Evolutionary conservation across 768 basidiomycete species (phyloP), one percentile per base, ranked within the genome.

Genomic region (Suillus plorans): DNA sequence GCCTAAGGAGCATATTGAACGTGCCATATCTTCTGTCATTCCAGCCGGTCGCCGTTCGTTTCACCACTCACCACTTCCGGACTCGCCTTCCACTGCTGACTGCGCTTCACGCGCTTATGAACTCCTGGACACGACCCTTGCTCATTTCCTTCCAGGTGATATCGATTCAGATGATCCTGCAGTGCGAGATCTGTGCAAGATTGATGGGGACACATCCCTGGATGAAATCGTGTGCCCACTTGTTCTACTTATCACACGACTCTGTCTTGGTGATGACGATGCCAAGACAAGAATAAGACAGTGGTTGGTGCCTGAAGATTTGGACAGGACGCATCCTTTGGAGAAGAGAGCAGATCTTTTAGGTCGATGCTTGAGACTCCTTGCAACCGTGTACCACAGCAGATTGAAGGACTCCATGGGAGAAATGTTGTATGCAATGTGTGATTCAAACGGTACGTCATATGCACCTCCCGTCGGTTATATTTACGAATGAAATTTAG

Each of bases 351-450:
- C 85, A 16, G 89, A 92, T 71, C 75, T 91, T 9, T 79, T 98
- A 3, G 97, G 97, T 0, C 81, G 91, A 59, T 87, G 91, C 70
- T 75, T 98, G 37, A 85, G 95, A 20, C 79, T 98, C 25, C 81
- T 99, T 63, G 79, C 82, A 2, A 87, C 88, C 65, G 84, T 95
- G 2, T 90, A 92, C 69, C 89, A 96, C 69, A 72, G 82, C 1
- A 82, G 89, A 52, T 76, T 93, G 66, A 92, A 94, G 71, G 86
- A 87, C 69, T 81, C 90, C 16, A 84, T 90, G 4, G 96, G 96
- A 12, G 95, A 98, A 78, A 81, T 99, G 82, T 77, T 99, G 20
- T 99, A 84, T 75, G 87, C 89, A 0, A 82, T 95, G 70, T 92
- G 91, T 68, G 90, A 93, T 67, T 88, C 86, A 2, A 89, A 97